Evolutionary conservation across 2,329 filamentous ascomycete species (phyloP).

Genomic region (Sordariomycetes sp.): DNA sequence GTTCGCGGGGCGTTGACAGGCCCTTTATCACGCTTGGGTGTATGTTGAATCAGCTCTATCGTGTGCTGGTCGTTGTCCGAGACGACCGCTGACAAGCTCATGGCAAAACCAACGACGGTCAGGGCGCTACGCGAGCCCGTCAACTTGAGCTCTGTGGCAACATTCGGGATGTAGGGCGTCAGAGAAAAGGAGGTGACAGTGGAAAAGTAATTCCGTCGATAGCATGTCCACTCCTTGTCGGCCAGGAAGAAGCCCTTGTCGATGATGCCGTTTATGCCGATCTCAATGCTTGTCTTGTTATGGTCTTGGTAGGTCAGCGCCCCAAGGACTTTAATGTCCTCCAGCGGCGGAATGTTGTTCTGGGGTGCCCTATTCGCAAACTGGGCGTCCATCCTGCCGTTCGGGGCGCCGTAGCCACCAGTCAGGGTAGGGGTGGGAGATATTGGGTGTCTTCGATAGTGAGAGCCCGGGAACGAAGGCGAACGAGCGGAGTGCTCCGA

Average conservation of each 20-base stretch:
- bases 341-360: slow-evolving; percentile 43
- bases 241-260: slow-evolving; percentile 83
- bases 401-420: slow-evolving; percentile 31
- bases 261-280: slow-evolving; percentile 70
- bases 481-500: slow-evolving; percentile 42
- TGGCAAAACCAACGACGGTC: slow-evolving; percentile 65
- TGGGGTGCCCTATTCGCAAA: slow-evolving; percentile 20
- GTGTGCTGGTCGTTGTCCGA: slow-evolving; percentile 65
- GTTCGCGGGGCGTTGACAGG: slow-evolving; percentile 67
- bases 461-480: slow-evolving; percentile 35
- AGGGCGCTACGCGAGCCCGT: slow-evolving; percentile 35
- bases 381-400: slow-evolving; percentile 40
- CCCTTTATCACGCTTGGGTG: slow-evolving; percentile 83
- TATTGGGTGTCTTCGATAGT: slow-evolving; percentile 40
- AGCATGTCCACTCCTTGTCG: slow-evolving; percentile 85
- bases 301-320: slow-evolving; percentile 52
- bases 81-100: slow-evolving; percentile 77
- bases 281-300: slow-evolving; percentile 43
- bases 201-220: slow-evolving; percentile 84
- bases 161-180: slow-evolving; percentile 41
- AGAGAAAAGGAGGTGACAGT: slow-evolving; percentile 73
- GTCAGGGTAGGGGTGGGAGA: slow-evolving; percentile 42
- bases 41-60: slow-evolving; percentile 83
- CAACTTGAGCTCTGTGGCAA: slow-evolving; percentile 41
- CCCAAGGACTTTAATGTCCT: slow-evolving; percentile 40